Evolutionary conservation across 2,329 filamentous ascomycete species (phyloP), one percentile per base, ranked within the genome.

Genomic region (Hypoxylon sp.): DNA sequence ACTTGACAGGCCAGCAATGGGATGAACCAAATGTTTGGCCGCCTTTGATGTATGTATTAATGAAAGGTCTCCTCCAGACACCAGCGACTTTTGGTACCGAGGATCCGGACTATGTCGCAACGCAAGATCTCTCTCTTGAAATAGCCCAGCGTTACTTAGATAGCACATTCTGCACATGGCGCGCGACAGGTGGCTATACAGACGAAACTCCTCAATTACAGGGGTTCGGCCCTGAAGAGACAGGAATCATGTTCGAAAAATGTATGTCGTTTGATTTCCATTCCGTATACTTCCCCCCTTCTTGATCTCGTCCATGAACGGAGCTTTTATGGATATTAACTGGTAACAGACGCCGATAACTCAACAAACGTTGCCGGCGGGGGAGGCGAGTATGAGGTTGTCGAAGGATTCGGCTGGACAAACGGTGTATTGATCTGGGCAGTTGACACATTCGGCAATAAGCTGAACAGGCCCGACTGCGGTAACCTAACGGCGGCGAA

Each of bases 21-120:
- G 89, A 91, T 58, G 84, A 90, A 74, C 88, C 88, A 0, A 91
- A 88, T 70, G 89, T 91, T 24, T 91, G 89, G 89, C 89, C 89
- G 9, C 88, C 88, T 2, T 81, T 90, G 51, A 85, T 88, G 79
- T 87, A 91, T 75, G 81, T 88, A 44, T 79, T 90, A 24, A 90
- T 90, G 79, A 74, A 86, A 38, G 87, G 87, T 5, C 80, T 91
- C 5, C 80, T 87, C 56, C 86, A 85, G 73, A 87, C 86, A 0
- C 86, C 87, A 0, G 74, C 86, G 0, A 86, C 86, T 0, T 85
- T 86, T 67, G 83, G 83, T 22, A 72, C 78, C 20, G 78, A 83
- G 2, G 85, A 89, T 61, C 81, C 84, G 0, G 81, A 83, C 8
- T 89, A 87, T 72, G 66, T 81, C 26, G 81, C 80, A 62, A 81